Evolutionary conservation across 139 green algal species (phyloP).

Genomic region (Coelastrella sp.): DNA sequence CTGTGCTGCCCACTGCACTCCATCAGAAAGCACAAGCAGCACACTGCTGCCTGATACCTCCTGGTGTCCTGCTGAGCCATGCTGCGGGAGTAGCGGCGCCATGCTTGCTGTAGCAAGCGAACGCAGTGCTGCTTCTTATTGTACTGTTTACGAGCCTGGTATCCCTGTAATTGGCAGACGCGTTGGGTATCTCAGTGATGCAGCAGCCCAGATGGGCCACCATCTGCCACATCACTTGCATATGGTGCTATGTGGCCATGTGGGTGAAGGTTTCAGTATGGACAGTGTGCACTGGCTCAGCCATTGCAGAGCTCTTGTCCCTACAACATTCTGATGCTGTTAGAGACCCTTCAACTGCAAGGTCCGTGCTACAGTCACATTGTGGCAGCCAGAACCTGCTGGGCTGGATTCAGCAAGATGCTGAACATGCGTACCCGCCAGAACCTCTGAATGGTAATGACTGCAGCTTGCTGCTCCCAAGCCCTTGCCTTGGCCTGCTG

Average conservation of each 20-base stretch:
- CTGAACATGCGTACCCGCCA: constrained; percentile 18
- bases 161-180: neutral
- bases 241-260: neutral
- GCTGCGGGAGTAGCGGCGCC: neutral
- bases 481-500: neutral
- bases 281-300: neutral
- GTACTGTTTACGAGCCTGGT: neutral
- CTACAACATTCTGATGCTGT: neutral
- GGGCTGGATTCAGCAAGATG: neutral
- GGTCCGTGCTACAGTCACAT: neutral
- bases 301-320: neutral
- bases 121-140: neutral
- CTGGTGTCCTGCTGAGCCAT: neutral
- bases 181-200: neutral
- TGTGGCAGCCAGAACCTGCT: neutral
- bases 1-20: neutral
- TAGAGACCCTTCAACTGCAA: neutral
- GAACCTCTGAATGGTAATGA: constrained; percentile 5
- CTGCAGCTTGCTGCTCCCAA: neutral
- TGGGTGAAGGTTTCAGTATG: neutral
- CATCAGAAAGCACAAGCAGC: constrained; percentile 1
- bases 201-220: neutral
- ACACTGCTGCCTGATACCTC: neutral
- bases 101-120: neutral
- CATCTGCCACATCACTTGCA: too few species aligned